Evolutionary conservation across 352 stramenopile genomes (phyloP), one percentile per base, ranked within the genome.

Genomic region (Pythium vanterpoolii): DNA sequence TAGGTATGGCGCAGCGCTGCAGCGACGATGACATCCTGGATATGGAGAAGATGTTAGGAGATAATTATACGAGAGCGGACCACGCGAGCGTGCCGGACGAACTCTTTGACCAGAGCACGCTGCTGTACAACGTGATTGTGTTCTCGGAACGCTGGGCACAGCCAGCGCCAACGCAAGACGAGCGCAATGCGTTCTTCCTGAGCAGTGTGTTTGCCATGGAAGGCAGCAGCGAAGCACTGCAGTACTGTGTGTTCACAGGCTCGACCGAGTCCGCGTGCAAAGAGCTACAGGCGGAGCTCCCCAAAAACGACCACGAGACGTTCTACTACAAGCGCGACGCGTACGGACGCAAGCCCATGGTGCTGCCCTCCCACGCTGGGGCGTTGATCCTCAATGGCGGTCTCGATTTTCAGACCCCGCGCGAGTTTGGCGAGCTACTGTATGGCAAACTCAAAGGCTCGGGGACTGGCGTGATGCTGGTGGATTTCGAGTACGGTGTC

Each of bases 321-420:
- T 71, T 74, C 44, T 54, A 61, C 21, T 72, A 76, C 64, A 39
- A 53, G 31, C 38, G 40, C 7, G 53, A 70, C 45, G 47, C 45
- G 53, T 46, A 56, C 54, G 31, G 60, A 27, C 6, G 49, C 40
- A 34, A 33, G n/a, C 36, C 68, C 9, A 6, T 62, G 1, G 27
- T 16, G 16, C 46, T 73, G 2, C 57, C 61, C 0, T 27, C 46
- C 21, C 26, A 67, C 36, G 56, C 52, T 14, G 64, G 60, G 19
- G 69, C 60, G 24, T 24, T 76, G 33, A 30, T 73, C 11, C 21
- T 76, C 18, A 63, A 36, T 11, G 65, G 69, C 9, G 47, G 46
- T 1, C 34, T 76, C 26, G 69, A 76, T 52, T 65, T 69, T 27
- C 11, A 27, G 42, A 76, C 69, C 5, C 64, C 60, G 6, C n/a